phyloP scores from a whole-genome alignment of 2,329 filamentous ascomycete genomes.

The Colletotrichum truncatum region DNA sequence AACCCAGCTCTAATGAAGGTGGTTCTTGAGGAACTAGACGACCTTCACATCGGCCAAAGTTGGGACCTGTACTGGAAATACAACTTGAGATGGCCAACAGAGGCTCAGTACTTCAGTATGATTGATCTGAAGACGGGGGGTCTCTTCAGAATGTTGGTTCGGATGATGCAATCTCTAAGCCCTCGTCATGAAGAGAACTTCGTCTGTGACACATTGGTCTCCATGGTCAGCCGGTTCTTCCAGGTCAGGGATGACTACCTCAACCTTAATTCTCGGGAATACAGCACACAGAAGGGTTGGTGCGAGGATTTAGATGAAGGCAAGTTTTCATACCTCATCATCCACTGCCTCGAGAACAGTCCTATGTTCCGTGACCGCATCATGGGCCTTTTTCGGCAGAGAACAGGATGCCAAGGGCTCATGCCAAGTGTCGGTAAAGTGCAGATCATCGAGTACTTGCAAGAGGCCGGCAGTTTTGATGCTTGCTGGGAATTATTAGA shows the following conservation, averaged over 20 bases:
- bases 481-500: not conserved
- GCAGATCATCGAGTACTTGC: not conserved
- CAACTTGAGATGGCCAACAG: slow-evolving; percentile 31
- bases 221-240: slow-evolving; percentile 39
- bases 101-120: slow-evolving; percentile 40
- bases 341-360: not conserved
- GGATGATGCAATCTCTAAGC: slow-evolving; percentile 26
- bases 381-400: slow-evolving; percentile 1
- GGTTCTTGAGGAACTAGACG: slow-evolving; percentile 36
- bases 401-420: not conserved
- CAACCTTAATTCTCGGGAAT: slow-evolving; percentile 39
- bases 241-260: slow-evolving; percentile 44
- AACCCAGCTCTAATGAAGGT: not conserved
- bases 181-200: not conserved
- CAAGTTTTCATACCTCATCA: not conserved
- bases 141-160: slow-evolving; percentile 31
- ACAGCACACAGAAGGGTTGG: slow-evolving; percentile 47
- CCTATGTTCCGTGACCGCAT: not conserved
- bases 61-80: slow-evolving; percentile 38
- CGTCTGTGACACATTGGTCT: not conserved
- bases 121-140: slow-evolving; percentile 35
- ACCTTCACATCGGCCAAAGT: slow-evolving; percentile 38
- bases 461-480: not conserved
- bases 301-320: slow-evolving; percentile 52
- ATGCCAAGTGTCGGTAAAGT: not conserved